Evolutionary conservation across 139 green algal genomes (phyloP), one percentile per base, ranked within the genome.

Genomic region (Mychonastes homosphaera): DNA sequence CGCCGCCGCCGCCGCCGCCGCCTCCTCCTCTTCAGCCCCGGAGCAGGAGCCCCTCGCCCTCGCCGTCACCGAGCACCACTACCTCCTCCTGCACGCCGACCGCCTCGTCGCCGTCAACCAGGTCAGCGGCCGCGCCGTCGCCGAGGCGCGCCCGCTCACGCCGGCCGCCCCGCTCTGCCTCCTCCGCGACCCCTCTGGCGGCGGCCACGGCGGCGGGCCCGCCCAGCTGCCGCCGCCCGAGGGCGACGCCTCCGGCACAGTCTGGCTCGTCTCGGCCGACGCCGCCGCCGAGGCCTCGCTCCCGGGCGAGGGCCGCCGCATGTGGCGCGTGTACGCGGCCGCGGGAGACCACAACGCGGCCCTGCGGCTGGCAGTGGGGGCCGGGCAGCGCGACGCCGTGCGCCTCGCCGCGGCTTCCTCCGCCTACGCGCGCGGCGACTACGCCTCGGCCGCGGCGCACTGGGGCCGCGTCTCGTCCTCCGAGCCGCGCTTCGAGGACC

Each of bases 401-500:
- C 73, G 80, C 46, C 53, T 69, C 2, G 68, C 54, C 1, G 61
- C 61, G 61, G 61, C 35, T 40, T 76, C 84, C 26, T 58, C 65
- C 1, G 63, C 69, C 5, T 69, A 83, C 41, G 67, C 67, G 13
- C 68, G 56, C 5, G 72, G 69, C 2, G 64, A 85, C 18, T 72
- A 47, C 26, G 60, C 60, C 2, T 46, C 58, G 13, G 58, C 47
- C 47, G 26, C 43, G 3, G 47, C 47, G 16, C 30, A 61, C 27
- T 67, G 49, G 34, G 51, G 28, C 6, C 40, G 61, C n/a, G 64
- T 84, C 16, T 28, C 70, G 4, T 67, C 67, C 2, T 67, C 67
- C n/a, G 53, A 41, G 8, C 83, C 84, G 6, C 63, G 67, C 10
- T 96, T 96, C 69, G 89, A 96, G 71, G 85, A 96, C 48, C 40